Evolutionary conservation across 305 asterid genomes (phyloP).

Genomic region (Ruellia speciosa): DNA sequence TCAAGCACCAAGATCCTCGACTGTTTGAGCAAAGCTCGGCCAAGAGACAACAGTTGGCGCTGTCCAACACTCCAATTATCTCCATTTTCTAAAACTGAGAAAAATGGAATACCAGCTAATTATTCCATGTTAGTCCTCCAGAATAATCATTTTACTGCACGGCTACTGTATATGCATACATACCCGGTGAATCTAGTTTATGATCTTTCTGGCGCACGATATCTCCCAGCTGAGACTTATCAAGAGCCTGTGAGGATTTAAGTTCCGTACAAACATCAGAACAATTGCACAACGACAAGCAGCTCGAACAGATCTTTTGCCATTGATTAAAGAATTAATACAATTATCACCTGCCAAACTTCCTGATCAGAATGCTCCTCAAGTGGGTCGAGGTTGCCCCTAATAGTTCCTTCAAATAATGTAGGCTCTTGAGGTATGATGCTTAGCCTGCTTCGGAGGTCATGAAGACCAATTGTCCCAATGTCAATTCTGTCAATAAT

Average conservation of each 20-base stretch:
- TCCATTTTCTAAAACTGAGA: constrained; percentile 77
- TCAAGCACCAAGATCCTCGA: constrained; percentile 91
- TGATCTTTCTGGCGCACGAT: constrained; percentile 79
- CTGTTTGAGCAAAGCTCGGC: constrained; percentile 92
- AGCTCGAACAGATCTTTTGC: background rate
- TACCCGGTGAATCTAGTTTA: constrained; percentile 88
- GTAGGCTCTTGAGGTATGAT: constrained; percentile 98
- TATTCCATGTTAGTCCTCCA: background rate
- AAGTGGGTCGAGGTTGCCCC: constrained; percentile 90
- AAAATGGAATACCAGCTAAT: background rate
- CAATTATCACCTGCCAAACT: constrained; percentile 64
- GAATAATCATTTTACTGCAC: background rate
- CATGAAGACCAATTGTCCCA: constrained; percentile 81
- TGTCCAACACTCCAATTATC: constrained; percentile 99
- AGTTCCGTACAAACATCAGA: background rate
- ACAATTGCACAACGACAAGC: background rate
- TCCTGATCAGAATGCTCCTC: constrained; percentile 82
- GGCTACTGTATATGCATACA: background rate
- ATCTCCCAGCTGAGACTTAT: constrained; percentile 90
- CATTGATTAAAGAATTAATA: no score
- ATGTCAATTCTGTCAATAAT: constrained; percentile 82
- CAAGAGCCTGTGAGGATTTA: constrained; percentile 62
- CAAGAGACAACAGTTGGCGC: constrained; percentile 90
- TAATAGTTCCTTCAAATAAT: constrained; percentile 94
- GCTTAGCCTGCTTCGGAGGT: constrained; percentile 81